A percentile compares a stretch with the other conserved stretches of the same genome.
phyloP scores from a whole-genome alignment of 2,329 filamentous ascomycete species.

The Colletotrichum lindemuthianum region DNA sequence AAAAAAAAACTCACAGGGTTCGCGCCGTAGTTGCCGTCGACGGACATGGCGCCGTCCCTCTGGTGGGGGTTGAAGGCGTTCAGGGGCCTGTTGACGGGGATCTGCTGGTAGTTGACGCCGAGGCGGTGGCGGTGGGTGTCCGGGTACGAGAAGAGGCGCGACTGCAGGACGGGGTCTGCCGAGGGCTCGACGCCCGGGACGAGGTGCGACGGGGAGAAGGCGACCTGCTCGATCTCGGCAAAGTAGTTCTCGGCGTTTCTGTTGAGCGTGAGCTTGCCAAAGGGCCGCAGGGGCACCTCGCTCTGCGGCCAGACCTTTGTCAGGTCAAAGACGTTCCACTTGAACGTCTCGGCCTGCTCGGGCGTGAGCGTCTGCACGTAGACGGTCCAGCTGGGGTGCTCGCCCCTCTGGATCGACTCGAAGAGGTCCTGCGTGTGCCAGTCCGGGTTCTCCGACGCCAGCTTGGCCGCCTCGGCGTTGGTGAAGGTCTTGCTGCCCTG shows the following conservation, averaged over 20 bases:
- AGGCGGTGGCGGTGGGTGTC: conserved; percentile 72
- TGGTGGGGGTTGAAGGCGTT: conserved; percentile 74
- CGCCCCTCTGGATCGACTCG: conserved; percentile 68
- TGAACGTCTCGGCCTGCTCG: conserved; percentile 68
- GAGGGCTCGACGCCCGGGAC: conserved; percentile 71
- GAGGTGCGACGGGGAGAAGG: conserved; percentile 72
- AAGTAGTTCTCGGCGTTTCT: conserved; percentile 75
- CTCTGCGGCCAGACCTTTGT: conserved; percentile 76
- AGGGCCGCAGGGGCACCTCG: conserved; percentile 67
- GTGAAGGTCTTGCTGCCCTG: conserved; percentile 70
- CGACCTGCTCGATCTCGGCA: conserved; percentile 74
- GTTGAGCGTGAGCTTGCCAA: conserved; percentile 73
- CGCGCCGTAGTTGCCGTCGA: conserved; percentile 71
- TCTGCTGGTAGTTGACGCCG: conserved; percentile 72
- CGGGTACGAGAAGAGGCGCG: conserved; percentile 68
- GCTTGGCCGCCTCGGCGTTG: conserved; percentile 63
- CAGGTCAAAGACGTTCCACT: conserved; percentile 74
- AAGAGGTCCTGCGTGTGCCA: conserved; percentile 72
- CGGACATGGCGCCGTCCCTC: conserved; percentile 76
- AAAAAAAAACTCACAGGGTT: no score
- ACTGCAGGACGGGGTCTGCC: conserved; percentile 71
- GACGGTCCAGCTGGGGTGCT: conserved; percentile 71
- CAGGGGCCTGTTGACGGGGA: conserved; percentile 69
- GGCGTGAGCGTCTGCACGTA: conserved; percentile 72
- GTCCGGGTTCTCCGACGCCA: conserved; percentile 69